These are phyloP conservation scores for Phytopythium cucurbitacearum DNA, from an alignment of 352 stramenopile species.

Conservation along the genomic window DNA sequence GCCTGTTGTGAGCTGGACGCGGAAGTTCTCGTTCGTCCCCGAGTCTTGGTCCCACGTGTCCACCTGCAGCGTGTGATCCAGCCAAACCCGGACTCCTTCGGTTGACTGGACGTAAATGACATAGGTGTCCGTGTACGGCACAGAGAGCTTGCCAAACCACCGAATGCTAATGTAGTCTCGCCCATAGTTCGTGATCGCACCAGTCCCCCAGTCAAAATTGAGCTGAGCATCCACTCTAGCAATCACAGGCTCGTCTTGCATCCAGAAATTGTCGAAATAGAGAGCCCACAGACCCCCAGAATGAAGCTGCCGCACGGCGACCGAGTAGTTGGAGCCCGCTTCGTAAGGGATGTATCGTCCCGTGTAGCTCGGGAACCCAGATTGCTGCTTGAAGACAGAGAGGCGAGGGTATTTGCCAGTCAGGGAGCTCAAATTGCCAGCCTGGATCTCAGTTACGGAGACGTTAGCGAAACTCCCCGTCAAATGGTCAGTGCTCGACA, in stretches of 20 bases:
- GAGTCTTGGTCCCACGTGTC: conserved; percentile 80
- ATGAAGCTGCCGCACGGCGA: conserved; percentile 90
- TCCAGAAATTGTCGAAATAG: conserved; percentile 97
- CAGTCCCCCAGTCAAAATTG: conserved; percentile 88
- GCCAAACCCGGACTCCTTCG: conserved; percentile 91
- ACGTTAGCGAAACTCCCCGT: conserved; percentile 56
- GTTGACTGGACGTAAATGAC: conserved; percentile 91
- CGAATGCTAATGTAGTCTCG: conserved; percentile 94
- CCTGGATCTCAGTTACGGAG: conserved; percentile 58
- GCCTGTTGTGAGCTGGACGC: conserved; percentile 51
- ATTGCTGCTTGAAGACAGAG: conserved; percentile 88
- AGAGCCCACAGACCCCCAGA: conserved; percentile 83
- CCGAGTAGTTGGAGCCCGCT: conserved; percentile 70
- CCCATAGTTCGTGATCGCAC: conserved; percentile 89
- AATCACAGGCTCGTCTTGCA: conserved; percentile 89
- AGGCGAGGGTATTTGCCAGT: conserved; percentile 73
- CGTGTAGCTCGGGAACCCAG: conserved; percentile 91
- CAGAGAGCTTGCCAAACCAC: conserved; percentile 92
- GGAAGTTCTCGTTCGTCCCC: conserved; percentile 64
- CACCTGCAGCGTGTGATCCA: conserved; percentile 91
- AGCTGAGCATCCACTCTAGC: conserved; percentile 81
- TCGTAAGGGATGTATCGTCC: conserved; percentile 81
- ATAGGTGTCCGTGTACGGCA: conserved; percentile 80
- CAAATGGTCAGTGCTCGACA: conserved; percentile 29
- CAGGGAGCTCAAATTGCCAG: conserved; percentile 61